Evolutionary conservation across 2,329 filamentous ascomycete species (phyloP).

Genomic region (Emergomyces africanus): DNA sequence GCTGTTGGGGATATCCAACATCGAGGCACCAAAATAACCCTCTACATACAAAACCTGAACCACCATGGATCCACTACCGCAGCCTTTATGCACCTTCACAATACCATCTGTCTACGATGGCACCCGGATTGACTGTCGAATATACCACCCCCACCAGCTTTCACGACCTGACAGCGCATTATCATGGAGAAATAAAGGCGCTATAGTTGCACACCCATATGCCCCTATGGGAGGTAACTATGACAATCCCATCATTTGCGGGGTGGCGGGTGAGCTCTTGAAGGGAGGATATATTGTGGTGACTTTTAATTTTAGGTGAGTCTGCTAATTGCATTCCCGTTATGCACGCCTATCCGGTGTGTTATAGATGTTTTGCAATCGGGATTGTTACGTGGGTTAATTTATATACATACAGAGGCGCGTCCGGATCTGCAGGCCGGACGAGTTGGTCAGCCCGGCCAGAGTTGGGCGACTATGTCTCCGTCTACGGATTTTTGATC

Average conservation of each 20-base stretch:
- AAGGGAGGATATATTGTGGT: slow-evolving; percentile 59
- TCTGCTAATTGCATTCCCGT: neutral
- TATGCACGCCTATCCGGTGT: neutral
- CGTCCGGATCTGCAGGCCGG: slow-evolving; percentile 56
- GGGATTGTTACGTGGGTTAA: slow-evolving; percentile 6
- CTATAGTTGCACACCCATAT: slow-evolving; percentile 80
- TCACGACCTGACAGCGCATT: slow-evolving; percentile 8
- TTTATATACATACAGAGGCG: slow-evolving; percentile 48
- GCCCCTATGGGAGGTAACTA: slow-evolving; percentile 73
- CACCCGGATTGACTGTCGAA: slow-evolving; percentile 60
- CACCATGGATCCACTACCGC: slow-evolving; percentile 21
- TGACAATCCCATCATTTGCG: slow-evolving; percentile 68
- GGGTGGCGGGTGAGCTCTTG: slow-evolving; percentile 53
- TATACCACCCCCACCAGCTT: slow-evolving; percentile 53
- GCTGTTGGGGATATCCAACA: neutral
- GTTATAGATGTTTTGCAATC: neutral
- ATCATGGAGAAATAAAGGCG: slow-evolving; percentile 34
- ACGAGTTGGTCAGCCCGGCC: slow-evolving; percentile 81
- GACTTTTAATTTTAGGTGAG: slow-evolving; percentile 84
- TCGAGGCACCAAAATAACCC: slow-evolving; percentile 7
- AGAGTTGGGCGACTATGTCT: slow-evolving; percentile 70
- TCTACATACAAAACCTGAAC: slow-evolving; percentile 24
- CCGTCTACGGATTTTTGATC: slow-evolving; percentile 66
- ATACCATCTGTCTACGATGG: slow-evolving; percentile 78
- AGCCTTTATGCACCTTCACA: slow-evolving; percentile 44